Evolutionary conservation across 805 yeast species (phyloP).

Genomic region (Candida maesae): DNA sequence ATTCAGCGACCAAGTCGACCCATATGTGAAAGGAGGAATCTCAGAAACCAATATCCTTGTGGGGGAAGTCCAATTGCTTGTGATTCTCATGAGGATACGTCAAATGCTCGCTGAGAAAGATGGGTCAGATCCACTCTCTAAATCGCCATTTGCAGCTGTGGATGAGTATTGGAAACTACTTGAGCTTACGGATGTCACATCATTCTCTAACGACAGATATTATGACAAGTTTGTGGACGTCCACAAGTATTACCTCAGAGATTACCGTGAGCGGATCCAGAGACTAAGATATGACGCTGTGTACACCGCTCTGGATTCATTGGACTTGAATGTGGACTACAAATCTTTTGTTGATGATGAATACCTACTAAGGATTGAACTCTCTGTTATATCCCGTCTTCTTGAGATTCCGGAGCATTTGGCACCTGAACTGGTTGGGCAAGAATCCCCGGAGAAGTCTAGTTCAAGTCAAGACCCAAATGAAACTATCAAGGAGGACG

Average conservation of each 20-base stretch:
- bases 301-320: conserved; percentile 19
- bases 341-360: conserved; percentile 8
- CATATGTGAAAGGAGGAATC: conserved; percentile 23
- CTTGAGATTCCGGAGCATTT: conserved; percentile 55
- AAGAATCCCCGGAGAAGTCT: no score
- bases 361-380: conserved; percentile 27
- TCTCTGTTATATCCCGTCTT: conserved; percentile 55
- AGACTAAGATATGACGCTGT: conserved; percentile 18
- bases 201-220: conserved; percentile 23
- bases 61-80: conserved; percentile 25
- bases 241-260: conserved; percentile 20
- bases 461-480: no score
- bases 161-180: conserved; percentile 34
- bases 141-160: conserved; percentile 25
- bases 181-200: conserved; percentile 29
- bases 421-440: background rate
- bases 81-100: conserved; percentile 17
- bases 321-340: conserved; percentile 18
- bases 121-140: conserved; percentile 5
- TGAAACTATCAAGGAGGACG: background rate
- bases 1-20: conserved; percentile 20
- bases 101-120: conserved; percentile 4
- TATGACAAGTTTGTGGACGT: conserved; percentile 27
- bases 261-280: conserved; percentile 20
- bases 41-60: conserved; percentile 27